Conservation (phyloP, 139 green algal species). For the Mesotaenium endlicherianum region DNA sequence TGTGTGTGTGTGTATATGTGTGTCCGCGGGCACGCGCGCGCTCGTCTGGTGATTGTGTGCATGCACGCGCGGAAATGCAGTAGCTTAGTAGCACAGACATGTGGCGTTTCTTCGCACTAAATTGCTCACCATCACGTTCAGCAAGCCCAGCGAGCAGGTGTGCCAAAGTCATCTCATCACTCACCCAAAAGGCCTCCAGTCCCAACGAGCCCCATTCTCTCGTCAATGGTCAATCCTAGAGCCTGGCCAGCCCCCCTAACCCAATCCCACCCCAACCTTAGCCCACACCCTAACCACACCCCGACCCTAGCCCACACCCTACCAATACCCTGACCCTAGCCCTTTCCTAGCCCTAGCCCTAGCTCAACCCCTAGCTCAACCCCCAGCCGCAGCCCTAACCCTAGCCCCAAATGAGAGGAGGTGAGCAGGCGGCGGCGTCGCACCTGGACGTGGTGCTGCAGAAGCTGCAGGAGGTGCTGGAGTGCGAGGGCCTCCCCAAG, state of each 20-base stretch:
- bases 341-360: background rate
- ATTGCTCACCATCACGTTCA: too few relatives aligned
- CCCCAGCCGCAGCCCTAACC: background rate
- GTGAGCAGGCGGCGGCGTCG: background rate
- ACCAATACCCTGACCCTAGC: background rate
- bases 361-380: background rate
- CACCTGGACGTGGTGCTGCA: background rate
- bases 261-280: background rate
- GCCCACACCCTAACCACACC: background rate
- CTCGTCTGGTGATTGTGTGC: too few relatives aligned
- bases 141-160: too few relatives aligned
- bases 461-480: constrained; percentile 1
- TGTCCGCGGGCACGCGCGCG: too few relatives aligned
- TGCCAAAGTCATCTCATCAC: too few relatives aligned
- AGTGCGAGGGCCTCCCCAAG: background rate
- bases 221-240: too few relatives aligned
- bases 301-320: background rate
- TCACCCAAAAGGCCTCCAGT: too few relatives aligned
- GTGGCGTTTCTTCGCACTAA: too few relatives aligned
- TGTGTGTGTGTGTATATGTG: too few relatives aligned
- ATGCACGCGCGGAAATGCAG: too few relatives aligned
- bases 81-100: too few relatives aligned
- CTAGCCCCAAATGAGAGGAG: background rate
- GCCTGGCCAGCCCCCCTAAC: background rate
- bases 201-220: too few relatives aligned